Conservation (phyloP, 257 asterid genomes). For the Solanum sejunctum region DNA sequence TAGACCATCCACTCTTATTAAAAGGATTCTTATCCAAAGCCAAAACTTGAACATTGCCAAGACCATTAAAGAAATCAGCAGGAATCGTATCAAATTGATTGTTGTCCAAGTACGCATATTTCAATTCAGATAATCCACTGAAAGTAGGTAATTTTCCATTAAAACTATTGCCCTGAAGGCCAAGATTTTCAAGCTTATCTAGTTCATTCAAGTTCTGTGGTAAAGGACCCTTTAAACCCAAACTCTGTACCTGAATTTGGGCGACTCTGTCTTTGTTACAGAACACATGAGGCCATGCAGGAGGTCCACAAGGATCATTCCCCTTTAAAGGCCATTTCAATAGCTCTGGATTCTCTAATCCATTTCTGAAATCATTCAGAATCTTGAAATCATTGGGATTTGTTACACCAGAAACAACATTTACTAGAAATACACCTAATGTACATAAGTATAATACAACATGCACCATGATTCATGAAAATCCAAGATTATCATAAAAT, state of each 20-base stretch:
- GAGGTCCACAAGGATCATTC: constrained; percentile 76
- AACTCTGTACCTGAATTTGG: constrained; percentile 69
- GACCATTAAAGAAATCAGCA: constrained; percentile 56
- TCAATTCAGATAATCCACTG: constrained; percentile 52
- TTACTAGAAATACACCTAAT: constrained; percentile 13
- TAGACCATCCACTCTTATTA: constrained; percentile 59
- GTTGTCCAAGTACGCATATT: constrained; percentile 48
- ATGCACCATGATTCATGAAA: constrained; percentile 7
- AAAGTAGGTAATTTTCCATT: constrained; percentile 52
- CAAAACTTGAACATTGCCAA: constrained; percentile 31
- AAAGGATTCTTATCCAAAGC: constrained; percentile 70
- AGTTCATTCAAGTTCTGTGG: constrained; percentile 59
- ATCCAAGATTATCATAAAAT: constrained; percentile 8
- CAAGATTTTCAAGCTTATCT: constrained; percentile 42
- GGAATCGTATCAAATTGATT: constrained; percentile 62
- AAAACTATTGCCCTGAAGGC: constrained; percentile 58
- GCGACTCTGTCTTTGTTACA: constrained; percentile 61
- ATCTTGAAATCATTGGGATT: constrained; percentile 54
- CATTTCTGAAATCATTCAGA: constrained; percentile 44
- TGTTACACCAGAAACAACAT: constrained; percentile 28
- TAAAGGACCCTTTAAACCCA: constrained; percentile 60
- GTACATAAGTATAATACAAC: constrained; percentile 10
- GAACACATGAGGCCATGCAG: constrained; percentile 63
- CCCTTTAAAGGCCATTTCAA: constrained; percentile 61
- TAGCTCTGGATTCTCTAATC: constrained; percentile 51